Conservation (phyloP, 2,329 filamentous ascomycete genomes). For the Metarhizium robertsii region DNA sequence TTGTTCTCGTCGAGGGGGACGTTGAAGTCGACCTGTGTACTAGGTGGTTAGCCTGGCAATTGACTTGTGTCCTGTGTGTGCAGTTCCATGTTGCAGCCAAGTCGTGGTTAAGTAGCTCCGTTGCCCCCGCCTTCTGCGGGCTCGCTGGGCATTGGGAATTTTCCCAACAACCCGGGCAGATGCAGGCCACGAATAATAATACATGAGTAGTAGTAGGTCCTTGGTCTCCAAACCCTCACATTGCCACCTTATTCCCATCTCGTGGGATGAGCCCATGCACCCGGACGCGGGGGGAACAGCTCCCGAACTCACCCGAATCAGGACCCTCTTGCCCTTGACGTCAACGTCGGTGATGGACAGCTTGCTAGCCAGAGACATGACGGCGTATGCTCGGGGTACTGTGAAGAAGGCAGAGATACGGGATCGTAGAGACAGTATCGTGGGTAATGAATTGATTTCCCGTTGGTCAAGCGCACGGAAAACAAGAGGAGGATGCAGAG, state of each 20-base stretch:
- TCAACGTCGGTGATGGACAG: slow-evolving; percentile 94
- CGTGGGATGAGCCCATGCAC: background rate
- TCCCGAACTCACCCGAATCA: slow-evolving; percentile 71
- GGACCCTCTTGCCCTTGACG: slow-evolving; percentile 94
- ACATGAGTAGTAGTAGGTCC: background rate
- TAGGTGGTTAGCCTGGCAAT: slow-evolving; percentile 7
- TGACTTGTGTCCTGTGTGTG: background rate
- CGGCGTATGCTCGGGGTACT: slow-evolving; percentile 19
- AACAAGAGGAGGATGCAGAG: background rate
- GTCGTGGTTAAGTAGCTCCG: too few species aligned
- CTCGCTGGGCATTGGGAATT: too few species aligned
- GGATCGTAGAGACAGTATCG: background rate
- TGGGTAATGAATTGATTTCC: background rate
- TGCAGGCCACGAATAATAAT: background rate
- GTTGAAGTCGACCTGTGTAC: slow-evolving; percentile 90
- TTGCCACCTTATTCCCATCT: background rate
- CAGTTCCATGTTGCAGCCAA: too few species aligned
- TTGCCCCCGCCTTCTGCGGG: too few species aligned
- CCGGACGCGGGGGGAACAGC: background rate
- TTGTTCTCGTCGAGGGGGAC: slow-evolving; percentile 89
- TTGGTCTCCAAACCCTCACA: background rate
- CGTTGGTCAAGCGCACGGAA: background rate
- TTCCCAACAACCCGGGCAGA: background rate
- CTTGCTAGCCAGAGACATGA: slow-evolving; percentile 98
- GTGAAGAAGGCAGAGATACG: background rate